Conservation (phyloP, 2,329 filamentous ascomycete species). For the Pseudocercospora fijiensis region DNA sequence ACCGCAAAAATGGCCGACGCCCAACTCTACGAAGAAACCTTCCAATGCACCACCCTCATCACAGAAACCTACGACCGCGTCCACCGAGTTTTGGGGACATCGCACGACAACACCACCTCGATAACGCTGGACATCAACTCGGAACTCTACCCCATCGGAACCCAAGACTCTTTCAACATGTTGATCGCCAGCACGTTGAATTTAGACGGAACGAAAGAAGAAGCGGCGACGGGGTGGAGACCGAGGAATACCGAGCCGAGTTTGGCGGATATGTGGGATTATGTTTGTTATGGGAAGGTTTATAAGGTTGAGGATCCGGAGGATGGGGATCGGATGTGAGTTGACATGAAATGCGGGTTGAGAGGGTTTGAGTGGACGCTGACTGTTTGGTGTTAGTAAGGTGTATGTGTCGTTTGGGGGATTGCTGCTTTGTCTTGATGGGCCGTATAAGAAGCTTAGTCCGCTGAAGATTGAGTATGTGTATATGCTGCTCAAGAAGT, state of each 20-base stretch:
- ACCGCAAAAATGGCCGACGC: slow-evolving; percentile 26
- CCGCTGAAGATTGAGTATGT: slow-evolving; percentile 88
- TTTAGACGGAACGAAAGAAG: slow-evolving; percentile 72
- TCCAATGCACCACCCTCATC: slow-evolving; percentile 57
- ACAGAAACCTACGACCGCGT: slow-evolving; percentile 93
- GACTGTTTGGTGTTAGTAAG: slow-evolving; percentile 60
- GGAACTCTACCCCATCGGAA: slow-evolving; percentile 77
- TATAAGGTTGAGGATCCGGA: slow-evolving; percentile 79
- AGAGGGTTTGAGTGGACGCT: not conserved
- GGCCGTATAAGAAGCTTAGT: slow-evolving; percentile 93
- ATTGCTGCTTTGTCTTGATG: slow-evolving; percentile 83
- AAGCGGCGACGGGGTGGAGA: slow-evolving; percentile 62
- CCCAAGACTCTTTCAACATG: slow-evolving; percentile 75
- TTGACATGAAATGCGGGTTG: slow-evolving; percentile 26
- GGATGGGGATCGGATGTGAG: slow-evolving; percentile 82
- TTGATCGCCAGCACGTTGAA: slow-evolving; percentile 82
- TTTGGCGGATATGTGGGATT: slow-evolving; percentile 77
- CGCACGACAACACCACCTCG: slow-evolving; percentile 69
- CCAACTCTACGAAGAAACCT: slow-evolving; percentile 31
- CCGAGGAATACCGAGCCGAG: slow-evolving; percentile 62
- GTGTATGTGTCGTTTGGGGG: slow-evolving; percentile 94
- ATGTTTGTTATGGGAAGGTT: slow-evolving; percentile 84
- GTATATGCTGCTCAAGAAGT: slow-evolving; percentile 94
- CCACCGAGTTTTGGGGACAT: slow-evolving; percentile 76
- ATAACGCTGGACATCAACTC: slow-evolving; percentile 91